Conservation (phyloP, 2,329 filamentous ascomycete species). For the Chrysoporthe cubensis region DNA sequence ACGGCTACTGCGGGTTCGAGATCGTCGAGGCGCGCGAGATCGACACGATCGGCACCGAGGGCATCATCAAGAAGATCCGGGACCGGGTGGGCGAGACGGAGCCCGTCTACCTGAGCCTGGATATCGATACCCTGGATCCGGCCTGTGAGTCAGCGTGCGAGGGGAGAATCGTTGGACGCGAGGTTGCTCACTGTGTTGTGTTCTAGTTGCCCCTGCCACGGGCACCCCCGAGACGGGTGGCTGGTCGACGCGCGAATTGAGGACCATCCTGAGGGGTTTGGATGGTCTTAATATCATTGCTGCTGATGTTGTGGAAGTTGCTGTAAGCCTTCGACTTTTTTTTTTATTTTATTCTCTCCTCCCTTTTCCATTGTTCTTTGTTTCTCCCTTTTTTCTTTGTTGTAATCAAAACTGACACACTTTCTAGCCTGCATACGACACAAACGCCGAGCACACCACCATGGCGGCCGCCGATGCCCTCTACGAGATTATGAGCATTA, state of each 20-base stretch:
- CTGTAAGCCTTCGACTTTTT: conserved; percentile 41
- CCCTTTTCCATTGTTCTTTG: not conserved
- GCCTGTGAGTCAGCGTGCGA: conserved; percentile 58
- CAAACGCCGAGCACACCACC: conserved; percentile 73
- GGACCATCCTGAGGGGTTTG: conserved; percentile 71
- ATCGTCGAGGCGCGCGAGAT: conserved; percentile 73
- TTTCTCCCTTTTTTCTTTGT: not conserved
- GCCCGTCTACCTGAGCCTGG: conserved; percentile 81
- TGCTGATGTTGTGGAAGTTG: conserved; percentile 75
- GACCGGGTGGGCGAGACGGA: conserved; percentile 74
- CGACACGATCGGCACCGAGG: conserved; percentile 59
- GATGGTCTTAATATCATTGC: conserved; percentile 71
- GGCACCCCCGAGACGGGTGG: conserved; percentile 78
- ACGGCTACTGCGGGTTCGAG: conserved; percentile 82
- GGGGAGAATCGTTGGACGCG: not conserved
- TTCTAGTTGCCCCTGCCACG: conserved; percentile 68
- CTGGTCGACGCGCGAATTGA: conserved; percentile 74
- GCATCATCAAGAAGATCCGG: conserved; percentile 78
- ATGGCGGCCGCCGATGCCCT: conserved; percentile 73
- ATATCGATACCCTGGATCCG: conserved; percentile 88
- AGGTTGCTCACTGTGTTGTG: conserved; percentile 22
- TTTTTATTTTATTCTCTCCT: not conserved
- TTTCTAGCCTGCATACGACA: conserved; percentile 65
- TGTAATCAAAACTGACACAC: conserved; percentile 29
- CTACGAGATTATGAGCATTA: conserved; percentile 80